Base-by-base conservation (phyloP, 2,329 filamentous ascomycete genomes). In the Fonsecaea erecta region DNA sequence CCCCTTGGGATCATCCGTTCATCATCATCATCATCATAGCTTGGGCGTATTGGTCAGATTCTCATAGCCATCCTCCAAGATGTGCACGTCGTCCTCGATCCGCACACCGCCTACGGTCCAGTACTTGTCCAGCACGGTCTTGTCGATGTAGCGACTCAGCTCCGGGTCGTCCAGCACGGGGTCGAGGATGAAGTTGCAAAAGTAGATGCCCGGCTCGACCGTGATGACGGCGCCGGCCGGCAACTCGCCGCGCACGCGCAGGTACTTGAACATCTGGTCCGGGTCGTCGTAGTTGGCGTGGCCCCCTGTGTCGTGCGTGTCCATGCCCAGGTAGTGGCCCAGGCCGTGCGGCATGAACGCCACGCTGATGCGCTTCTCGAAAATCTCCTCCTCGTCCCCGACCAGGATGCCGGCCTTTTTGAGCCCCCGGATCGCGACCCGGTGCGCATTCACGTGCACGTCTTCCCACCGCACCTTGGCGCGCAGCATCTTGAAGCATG, bases 121-220 rank as follows among this genome's bases (percentile, higher is more conserved):
- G 78, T 95, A 97, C 71, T 85, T 86, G 12, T 92, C 84, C 43
- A 97, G 77, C 1, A 93, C 90, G 21, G 83, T 79, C 46, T 82
- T 80, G 74, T 97, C 87, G 72, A 97, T 96, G 74, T 88, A 96
- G 73, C 89, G 88, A 60, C 85, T 84, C 73, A 93, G 87, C 54
- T 86, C 84, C 0, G 90, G 86, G 69, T 93, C 87, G 54, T 87
- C 83, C 12, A 96, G 81, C 74, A 90, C 95, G 0, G 92, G 91
- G 52, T 89, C 86, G 67, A 97, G 91, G 69, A 96, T 96, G 75
- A 93, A 97, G 21, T 87, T 85, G 78, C 92, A 96, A 77, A 97
- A 97, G 79, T 97, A 97, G 68, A 94, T 88, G 54, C 95, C 95
- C 12, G 95, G 95, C 81, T 99, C 95, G 43, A 98, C 94, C 0